Evolutionary conservation across 2,329 filamentous ascomycete species (phyloP), one percentile per base, ranked within the genome.

Genomic region (Aaosphaeria pasadenensis): DNA sequence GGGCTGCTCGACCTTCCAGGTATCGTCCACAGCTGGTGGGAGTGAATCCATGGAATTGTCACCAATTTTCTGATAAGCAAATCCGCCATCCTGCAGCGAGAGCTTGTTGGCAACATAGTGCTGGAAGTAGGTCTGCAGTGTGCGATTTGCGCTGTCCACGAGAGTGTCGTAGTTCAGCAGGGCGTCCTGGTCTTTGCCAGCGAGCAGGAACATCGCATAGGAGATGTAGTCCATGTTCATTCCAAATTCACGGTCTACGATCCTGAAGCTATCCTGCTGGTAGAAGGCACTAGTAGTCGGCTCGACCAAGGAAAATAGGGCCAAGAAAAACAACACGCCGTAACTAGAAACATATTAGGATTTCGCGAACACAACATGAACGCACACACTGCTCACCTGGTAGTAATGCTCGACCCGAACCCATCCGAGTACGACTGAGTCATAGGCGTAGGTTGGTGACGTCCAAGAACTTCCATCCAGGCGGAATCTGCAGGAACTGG

Each of bases 51-150:
- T 13, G 7, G 17, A 17, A 5, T 7, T 13, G 9, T 40, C 39
- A 40, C 24, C 24, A 11, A 40, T 40, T 28, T 17, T 29, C 33
- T 33, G 29, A 31, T 11, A 43, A n/a, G 33, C n/a, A 13, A 13
- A 43, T 24, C 42, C 39, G 5, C 7, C 43, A 24, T 13, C 42
- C 7, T n/a, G 7, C 33, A 36, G n/a, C 7, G 33, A 36, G 7
- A 36, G 33, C n/a, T 36, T 36, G 4, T 36, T 36, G n/a, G 7
- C 9, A 7, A 38, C 39, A 7, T 35, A 38, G 42, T 68, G 64
- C 32, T 69, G 63, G 44, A 68, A 68, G 48, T 67, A 67, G 0
- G 59, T 63, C 1, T 57, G 47, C 49, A 61, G 67, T 2, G 58
- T 59, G 3, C 52, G 53, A 17, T 66, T 41, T 0, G 62, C 52